Base-by-base conservation (phyloP, 1,139 yeast species). In the Geotrichum fermentans region DNA sequence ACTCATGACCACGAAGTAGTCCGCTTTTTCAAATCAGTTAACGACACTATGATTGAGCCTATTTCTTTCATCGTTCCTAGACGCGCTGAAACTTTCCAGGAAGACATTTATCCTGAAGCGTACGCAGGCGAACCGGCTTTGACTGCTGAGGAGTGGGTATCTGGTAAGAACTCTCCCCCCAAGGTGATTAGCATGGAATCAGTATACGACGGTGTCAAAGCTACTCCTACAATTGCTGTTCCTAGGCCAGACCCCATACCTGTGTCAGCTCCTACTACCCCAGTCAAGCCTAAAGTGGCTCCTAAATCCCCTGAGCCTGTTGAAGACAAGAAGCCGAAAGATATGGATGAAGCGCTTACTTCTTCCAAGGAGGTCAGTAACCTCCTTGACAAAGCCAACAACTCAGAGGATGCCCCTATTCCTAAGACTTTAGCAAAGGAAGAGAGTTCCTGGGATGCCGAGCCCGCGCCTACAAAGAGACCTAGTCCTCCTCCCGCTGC, bases 1-100 rank as follows among this genome's bases (percentile, higher is more conserved):
- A 79, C 88, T 33, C 79, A 79, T 55, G 94, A 86, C 44, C 90
- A 88, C 64, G 98, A 92, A 68, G 81, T 92, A 38, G 75, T 85
- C 53, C 80, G 79, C 61, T 78, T 85, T 41, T 92, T 74, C 72
- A 92, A 92, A 71, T 82, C 95, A 13, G 88, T 88, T 34, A 83
- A 83, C 56, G 97, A 90, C 66, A 76, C 77, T 49, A 68, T 79
- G 36, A 79, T 92, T 57, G 97, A 92, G 70, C 97, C 97, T 13
- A 76, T 92, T 48, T 83, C 96, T 6, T 92, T 90, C 64, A 78
- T 80, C 59, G 97, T 90, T 50, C 98, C 98, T 55, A 80, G 97
- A 73, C 82, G 90, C 64, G 79, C 96, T 1, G 97, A 92, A 62
- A 80, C 83, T 58, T 92, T 92, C 73, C 97, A 92, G 67, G 83